Evolutionary conservation across 2,329 filamentous ascomycete genomes (phyloP).

Genomic region (Cryphonectria naterciae): DNA sequence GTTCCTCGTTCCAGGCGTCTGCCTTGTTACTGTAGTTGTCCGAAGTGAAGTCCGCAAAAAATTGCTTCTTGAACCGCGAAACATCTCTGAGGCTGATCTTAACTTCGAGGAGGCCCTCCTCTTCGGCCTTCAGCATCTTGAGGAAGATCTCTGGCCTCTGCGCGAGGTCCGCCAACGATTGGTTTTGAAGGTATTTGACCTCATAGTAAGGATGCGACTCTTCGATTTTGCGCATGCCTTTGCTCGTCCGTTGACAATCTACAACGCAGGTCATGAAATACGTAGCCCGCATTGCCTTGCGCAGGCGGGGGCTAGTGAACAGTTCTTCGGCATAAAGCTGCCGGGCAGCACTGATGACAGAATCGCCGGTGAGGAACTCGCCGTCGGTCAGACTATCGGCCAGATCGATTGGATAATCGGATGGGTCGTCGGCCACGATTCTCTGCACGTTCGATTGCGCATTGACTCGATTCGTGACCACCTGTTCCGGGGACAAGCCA

Average conservation of each 20-base stretch:
- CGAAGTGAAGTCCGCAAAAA: constrained; percentile 85
- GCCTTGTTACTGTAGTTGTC: constrained; percentile 95
- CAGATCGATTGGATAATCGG: constrained; percentile 79
- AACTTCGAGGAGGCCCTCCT: constrained; percentile 89
- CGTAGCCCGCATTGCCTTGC: constrained; percentile 80
- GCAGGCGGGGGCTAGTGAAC: constrained; percentile 83
- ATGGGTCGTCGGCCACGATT: constrained; percentile 82
- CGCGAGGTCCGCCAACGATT: constrained; percentile 80
- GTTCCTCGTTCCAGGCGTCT: constrained; percentile 90
- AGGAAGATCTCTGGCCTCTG: constrained; percentile 86
- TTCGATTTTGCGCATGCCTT: constrained; percentile 90
- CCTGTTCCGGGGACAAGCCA: constrained; percentile 84
- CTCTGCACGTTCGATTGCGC: constrained; percentile 64
- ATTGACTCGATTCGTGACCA: constrained; percentile 83
- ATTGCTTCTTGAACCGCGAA: constrained; percentile 73
- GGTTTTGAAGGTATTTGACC: constrained; percentile 93
- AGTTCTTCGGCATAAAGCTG: constrained; percentile 92
- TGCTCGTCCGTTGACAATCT: constrained; percentile 89
- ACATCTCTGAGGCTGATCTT: constrained; percentile 77
- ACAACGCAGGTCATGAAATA: constrained; percentile 85
- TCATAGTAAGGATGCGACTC: constrained; percentile 97
- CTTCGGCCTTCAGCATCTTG: constrained; percentile 96
- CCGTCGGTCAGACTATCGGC: constrained; percentile 77
- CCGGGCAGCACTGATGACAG: constrained; percentile 78
- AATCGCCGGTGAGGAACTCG: constrained; percentile 75